Conservation (phyloP, 768 basidiomycete genomes). For the Auricularia sp. region DNA sequence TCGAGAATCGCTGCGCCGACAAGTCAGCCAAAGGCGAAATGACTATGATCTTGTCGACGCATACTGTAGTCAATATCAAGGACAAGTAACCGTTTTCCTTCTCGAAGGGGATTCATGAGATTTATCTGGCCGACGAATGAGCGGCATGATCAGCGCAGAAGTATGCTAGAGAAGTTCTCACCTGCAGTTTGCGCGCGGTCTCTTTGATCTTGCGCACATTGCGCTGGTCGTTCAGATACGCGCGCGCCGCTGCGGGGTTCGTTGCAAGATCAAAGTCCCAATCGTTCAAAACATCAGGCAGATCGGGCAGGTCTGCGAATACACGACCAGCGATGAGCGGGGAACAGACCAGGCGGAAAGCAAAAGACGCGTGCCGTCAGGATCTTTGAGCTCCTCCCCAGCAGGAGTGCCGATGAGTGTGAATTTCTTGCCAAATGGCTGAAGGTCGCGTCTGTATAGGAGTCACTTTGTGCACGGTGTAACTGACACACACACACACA, state of each 20-base stretch:
- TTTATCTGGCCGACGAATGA: conserved; percentile 26
- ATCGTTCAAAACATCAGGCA: conserved; percentile 69
- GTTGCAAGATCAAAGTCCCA: conserved; percentile 72
- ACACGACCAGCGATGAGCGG: too few species aligned
- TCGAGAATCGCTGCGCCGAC: conserved; percentile 57
- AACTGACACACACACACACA: conserved; percentile 15
- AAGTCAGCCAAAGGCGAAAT: not conserved
- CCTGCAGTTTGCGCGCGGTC: conserved; percentile 47
- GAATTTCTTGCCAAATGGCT: conserved; percentile 62
- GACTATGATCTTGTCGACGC: not conserved
- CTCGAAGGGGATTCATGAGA: conserved; percentile 65
- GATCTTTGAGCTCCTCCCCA: conserved; percentile 78
- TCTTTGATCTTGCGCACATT: conserved; percentile 77
- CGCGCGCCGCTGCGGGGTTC: conserved; percentile 40
- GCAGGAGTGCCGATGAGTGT: conserved; percentile 80
- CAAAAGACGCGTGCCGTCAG: conserved; percentile 34
- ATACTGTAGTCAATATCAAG: conserved; percentile 22
- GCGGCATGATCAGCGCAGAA: not conserved
- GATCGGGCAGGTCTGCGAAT: conserved; percentile 43
- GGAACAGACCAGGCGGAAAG: not conserved
- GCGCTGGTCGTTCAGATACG: conserved; percentile 63
- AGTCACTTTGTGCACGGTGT: not conserved
- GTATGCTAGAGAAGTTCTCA: not conserved
- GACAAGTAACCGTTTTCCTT: conserved; percentile 72
- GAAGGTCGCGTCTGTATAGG: conserved; percentile 42